Evolutionary conservation across 164 flowering plant genomes (phyloP), one percentile per base, ranked within the genome.

Genomic region (Annona squamosa): DNA sequence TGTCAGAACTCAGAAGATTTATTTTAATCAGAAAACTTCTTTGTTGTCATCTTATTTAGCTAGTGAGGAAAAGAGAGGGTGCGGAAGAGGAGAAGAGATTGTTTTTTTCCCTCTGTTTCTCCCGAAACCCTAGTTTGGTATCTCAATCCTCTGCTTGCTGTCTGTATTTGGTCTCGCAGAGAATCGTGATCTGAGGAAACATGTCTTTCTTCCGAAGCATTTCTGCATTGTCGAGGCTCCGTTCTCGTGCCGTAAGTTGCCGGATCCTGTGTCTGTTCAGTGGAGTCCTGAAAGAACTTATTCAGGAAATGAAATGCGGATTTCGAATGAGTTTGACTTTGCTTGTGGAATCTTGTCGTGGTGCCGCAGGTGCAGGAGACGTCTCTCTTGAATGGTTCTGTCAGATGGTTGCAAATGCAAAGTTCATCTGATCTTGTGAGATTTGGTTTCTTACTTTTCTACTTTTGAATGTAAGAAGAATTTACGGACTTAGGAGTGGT

Each of bases 361-460:
- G 19, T 47, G 5, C 67, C 71, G 26, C 87, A 92, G 98, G 86
- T 13, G 19, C 90, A 87, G 59, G 90, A 85, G 46, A 74, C 87
- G 16, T 76, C 67, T 81, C 78, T 52, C 13, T 52, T 87, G 67
- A 71, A 61, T 64, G 80, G 80, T 63, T 86, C 92, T 4, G 87
- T 90, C 1, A 79, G 98, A 79, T 93, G 94, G 97, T 84, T 93
- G 73, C 98, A 93, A 79, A 79, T 80, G 59, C 91, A 88, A 81
- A 86, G 84, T 72, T 79, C 83, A 70, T 81, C 93, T 65, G 91
- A 87, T 68, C 83, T 84, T 47, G 97, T 93, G 84, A 81, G 78
- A 45, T 43, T 47, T 12, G 48, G 41, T 67, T 65, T 72, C 46
- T 77, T 10, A 46, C 56, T 61, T 18, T 18, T 16, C 64, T 13